Evolutionary conservation across 2,329 filamentous ascomycete genomes (phyloP), one percentile per base, ranked within the genome.

Genomic region (Exserohilum turcica): DNA sequence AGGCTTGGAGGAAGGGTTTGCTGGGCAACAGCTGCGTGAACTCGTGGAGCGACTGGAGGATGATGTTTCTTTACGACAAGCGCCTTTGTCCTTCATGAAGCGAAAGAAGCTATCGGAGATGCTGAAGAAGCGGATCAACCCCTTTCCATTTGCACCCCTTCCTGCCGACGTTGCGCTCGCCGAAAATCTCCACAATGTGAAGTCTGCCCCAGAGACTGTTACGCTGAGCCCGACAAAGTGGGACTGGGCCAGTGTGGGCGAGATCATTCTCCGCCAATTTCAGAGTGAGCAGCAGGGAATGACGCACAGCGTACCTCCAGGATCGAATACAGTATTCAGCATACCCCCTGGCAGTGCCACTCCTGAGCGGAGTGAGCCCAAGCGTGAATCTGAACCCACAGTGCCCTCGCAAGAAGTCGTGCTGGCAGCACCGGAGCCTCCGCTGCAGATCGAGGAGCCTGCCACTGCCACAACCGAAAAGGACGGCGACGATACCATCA

Each of bases 71-170:
- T 67, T 81, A 19, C 71, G 78, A 35, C 81, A 84, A 61, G 70
- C 78, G 5, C 81, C 82, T 3, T 64, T 80, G 3, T 79, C 79
- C 35, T 75, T 76, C 21, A 77, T 79, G 56, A 82, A 79, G 55
- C 72, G 73, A 12, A 81, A 80, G 57, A 77, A 78, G 40, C 73
- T 86, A 10, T 78, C 81, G 10, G 77, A 76, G 38, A 75, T 79
- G 24, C 68, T 87, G n/a, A 81, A 78, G 62, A 77, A 76, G 40
- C 80, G 80, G 36, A 74, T 83, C 33, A 82, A 85, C 65, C 79
- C 81, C 1, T 86, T 83, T 38, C 74, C 71, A 2, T 74, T 74
- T 45, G 69, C 71, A 5, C 72, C 72, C 1, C 60, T 76, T 19
- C 72, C 73, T 21, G 71, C 71, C 12, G 67, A 74, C 16, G 67